Evolutionary conservation across 176 grass and related monocot genomes (phyloP), one percentile per base, ranked within the genome.

Genomic region (Phragmites australis): DNA sequence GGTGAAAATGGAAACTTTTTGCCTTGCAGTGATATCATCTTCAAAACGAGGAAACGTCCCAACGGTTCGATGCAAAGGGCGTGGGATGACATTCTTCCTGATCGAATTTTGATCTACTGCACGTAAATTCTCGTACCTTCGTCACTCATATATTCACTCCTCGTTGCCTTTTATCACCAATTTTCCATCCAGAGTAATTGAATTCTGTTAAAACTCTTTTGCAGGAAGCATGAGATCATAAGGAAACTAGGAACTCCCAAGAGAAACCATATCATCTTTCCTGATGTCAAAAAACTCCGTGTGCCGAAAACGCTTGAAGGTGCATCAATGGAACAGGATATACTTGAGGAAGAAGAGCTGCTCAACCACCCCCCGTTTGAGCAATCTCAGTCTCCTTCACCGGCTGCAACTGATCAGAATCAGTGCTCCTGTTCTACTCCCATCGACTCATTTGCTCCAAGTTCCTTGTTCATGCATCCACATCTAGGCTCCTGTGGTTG

Each of bases 71-170:
- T 77, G 15, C 76, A 63, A 68, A 94, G 95, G 84, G 90, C 92
- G 47, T 98, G 95, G 95, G 44, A 87, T 1, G 43, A 72, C 13
- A 48, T 93, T 72, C 81, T 93, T 64, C 88, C 72, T 17, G 27
- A 69, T 49, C 65, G 87, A 51, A 81, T 98, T 83, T 72, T 98
- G 53, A 98, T 98, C 70, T 94, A 83, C 72, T 98, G 91, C 84
- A 65, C 68, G 94, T 97, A 74, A 53, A 77, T 14, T 81, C 34
- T 23, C 27, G 2, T 84, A 75, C 58, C 45, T 67, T 40, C 44
- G n/a, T 85, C 25, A 31, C 25, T 31, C 34, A 72, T 22, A 57
- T 65, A 19, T 10, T 84, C 52, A 47, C 25, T 69, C 43, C 19
- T 77, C 53, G 37, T 58, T 56, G 15, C 51, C 15, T 16, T 40